Conservation (phyloP, 2,329 filamentous ascomycete species). For the Davidsoniella eucalypti region DNA sequence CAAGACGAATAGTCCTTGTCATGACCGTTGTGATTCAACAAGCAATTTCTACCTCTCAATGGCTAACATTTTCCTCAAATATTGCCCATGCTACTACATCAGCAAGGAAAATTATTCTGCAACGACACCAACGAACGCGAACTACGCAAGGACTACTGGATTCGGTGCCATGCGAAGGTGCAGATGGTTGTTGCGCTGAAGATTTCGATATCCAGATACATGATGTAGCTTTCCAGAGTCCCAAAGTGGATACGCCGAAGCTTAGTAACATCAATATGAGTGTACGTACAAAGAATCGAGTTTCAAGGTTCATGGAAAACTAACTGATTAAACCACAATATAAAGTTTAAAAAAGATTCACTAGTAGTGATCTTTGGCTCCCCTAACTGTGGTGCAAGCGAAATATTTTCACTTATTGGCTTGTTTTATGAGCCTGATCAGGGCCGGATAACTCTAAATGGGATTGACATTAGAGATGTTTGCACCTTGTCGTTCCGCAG, state of each 20-base stretch:
- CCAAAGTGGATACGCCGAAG: too few species aligned
- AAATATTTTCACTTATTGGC: constrained; percentile 18
- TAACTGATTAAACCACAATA: too few species aligned
- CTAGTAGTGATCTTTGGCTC: constrained; percentile 10
- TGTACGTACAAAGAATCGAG: background rate
- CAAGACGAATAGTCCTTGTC: constrained; percentile 10
- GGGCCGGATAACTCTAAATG: constrained; percentile 31
- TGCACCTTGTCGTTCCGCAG: constrained; percentile 13
- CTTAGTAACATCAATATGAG: too few species aligned
- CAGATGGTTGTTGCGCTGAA: too few species aligned
- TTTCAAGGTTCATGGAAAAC: too few species aligned
- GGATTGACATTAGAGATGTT: constrained; percentile 20
- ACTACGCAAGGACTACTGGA: too few species aligned
- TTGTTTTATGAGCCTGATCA: constrained; percentile 14
- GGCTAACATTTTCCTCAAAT: constrained; percentile 51
- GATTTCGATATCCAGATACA: too few species aligned
- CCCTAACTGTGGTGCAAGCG: constrained; percentile 17
- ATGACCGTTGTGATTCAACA: constrained; percentile 13
- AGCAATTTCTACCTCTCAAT: constrained; percentile 29
- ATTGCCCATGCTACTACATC: constrained; percentile 42
- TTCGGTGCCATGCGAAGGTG: too few species aligned
- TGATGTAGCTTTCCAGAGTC: too few species aligned
- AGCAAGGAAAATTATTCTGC: constrained; percentile 35
- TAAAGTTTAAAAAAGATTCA: too few species aligned
- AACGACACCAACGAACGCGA: background rate